Evolutionary conservation across 2,329 filamentous ascomycete genomes (phyloP), one percentile per base, ranked within the genome.

Genomic region (Xylaria sp.): DNA sequence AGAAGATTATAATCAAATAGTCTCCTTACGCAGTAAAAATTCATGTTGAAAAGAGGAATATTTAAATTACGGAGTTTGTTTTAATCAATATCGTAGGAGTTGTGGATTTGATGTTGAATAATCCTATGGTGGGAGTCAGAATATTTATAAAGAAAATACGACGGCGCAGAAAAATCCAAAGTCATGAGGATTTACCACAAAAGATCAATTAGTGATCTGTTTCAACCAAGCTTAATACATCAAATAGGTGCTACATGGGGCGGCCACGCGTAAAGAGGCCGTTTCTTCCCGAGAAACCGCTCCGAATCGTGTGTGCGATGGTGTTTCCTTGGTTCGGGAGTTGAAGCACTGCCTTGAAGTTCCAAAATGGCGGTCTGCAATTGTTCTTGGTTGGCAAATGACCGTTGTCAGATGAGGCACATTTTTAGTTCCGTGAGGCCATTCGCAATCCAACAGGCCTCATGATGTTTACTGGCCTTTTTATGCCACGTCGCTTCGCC

Each of bases 21-120:
- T 31, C n/a, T 15, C 6, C 59, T 62, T 62, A 66, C 64, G 44
- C 64, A 66, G 6, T 15, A 63, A 6, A 36, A 66, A 17, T 4
- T 28, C n/a, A 57, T 66, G 3, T 9, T 58, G 26, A 10, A 11
- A 26, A 13, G 9, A 33, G 31, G 13, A 13, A n/a, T 26, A 11
- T 40, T 38, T 1, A n/a, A 10, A 4, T 38, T 20, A 31, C 10
- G 6, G 26, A 31, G 40, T 20, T 58, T 3, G 38, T 44, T 11
- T 15, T 15, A 11, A 20, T 15, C 2, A 7, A 31, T 51, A 13
- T 36, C 17, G 20, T 10, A 28, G 38, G 17, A 23, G 57, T 36
- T 46, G 38, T 48, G 42, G 33, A 48, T 6, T 28, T 10, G 36
- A 31, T 9, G 38, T 31, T 23, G 15, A 9, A 13, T 7, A 13